Evolutionary conservation across 306 rosid genomes (phyloP), one percentile per base, ranked within the genome.

Genomic region (Betula pendula): DNA sequence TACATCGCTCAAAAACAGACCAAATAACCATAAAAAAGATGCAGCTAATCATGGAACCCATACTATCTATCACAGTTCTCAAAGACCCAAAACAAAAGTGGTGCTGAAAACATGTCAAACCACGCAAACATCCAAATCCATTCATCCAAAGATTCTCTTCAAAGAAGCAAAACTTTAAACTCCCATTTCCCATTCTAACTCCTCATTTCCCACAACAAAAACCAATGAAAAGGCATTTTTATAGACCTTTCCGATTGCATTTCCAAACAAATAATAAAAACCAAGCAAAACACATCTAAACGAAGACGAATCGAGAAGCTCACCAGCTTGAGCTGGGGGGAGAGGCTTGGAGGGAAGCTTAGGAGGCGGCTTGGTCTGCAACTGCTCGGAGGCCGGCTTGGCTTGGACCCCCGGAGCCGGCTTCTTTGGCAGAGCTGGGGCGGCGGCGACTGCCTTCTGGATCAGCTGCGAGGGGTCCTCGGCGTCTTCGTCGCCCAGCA

Each of bases 291-390:
- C 14, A 40, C 0, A 56, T 42, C 63, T 43, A 78, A 52, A 27
- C 8, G 55, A 53, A 43, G 25, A 29, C 15, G 11, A 75, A 55
- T n/a, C 15, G 45, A n/a, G 15, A 33, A 59, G 0, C 91, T 84
- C 42, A 92, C 98, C 97, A 72, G 97, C 96, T 85, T 89, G 93
- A 72, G 93, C 38, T 3, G 97, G 97, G 56, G 97, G 97, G 2
- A 81, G 73, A 0, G 98, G 97, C 81, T 95, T 95, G 67, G 97
- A 68, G 8, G 98, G 98, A 20, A 92, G 78, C 81, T 79, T 89
- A 43, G 97, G 90, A 4, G 84, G 79, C 7, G 85, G 83, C 87
- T 89, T 90, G 68, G 33, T 65, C n/a, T 53, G 75, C 81, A 70
- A 89, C 44, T 27, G 75, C 24, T 31, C 81, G 3, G 38, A 58